A percentile compares a stretch with the other conserved stretches of the same genome.
phyloP scores from a whole-genome alignment of 1,284 basidiomycete species.

The Lentinula novae-zelandiae region DNA sequence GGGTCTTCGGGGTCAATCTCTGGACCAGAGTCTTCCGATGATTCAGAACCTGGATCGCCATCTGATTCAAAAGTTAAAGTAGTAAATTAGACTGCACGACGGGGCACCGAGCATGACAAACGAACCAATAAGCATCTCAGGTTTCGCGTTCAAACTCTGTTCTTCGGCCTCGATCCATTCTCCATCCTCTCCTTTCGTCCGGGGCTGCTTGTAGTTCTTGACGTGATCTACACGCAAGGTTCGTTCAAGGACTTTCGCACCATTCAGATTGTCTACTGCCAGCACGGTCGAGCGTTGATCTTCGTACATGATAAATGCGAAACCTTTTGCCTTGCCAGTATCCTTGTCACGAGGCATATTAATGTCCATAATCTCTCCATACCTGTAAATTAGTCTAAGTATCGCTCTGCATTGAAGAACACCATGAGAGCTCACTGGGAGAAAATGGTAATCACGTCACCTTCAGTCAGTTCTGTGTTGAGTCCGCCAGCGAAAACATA shows the following conservation, averaged over 20 bases:
- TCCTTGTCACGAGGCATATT: slow-evolving; percentile 92
- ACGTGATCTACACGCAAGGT: slow-evolving; percentile 95
- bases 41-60: slow-evolving; percentile 49
- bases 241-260: slow-evolving; percentile 82
- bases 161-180: slow-evolving; percentile 86
- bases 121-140: slow-evolving; percentile 65
- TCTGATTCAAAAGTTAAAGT: slow-evolving; percentile 1
- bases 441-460: slow-evolving; percentile 96
- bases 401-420: neutral
- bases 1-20: slow-evolving; percentile 94
- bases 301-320: slow-evolving; percentile 98
- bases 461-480: slow-evolving; percentile 86
- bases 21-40: slow-evolving; percentile 62
- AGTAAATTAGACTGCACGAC: neutral
- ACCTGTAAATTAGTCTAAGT: slow-evolving; percentile 48
- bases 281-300: slow-evolving; percentile 95
- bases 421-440: slow-evolving; percentile 73
- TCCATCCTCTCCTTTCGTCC: slow-evolving; percentile 78
- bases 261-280: slow-evolving; percentile 98
- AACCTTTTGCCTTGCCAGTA: slow-evolving; percentile 87
- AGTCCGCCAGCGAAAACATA: slow-evolving; percentile 93
- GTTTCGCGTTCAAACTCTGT: slow-evolving; percentile 82
- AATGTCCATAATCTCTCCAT: slow-evolving; percentile 93
- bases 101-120: slow-evolving; percentile 14
- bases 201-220: slow-evolving; percentile 88